Evolutionary conservation across 495 filamentous ascomycete genomes (phyloP), one percentile per base, ranked within the genome.

Genomic region (Aspergillus incahuasiensis): DNA sequence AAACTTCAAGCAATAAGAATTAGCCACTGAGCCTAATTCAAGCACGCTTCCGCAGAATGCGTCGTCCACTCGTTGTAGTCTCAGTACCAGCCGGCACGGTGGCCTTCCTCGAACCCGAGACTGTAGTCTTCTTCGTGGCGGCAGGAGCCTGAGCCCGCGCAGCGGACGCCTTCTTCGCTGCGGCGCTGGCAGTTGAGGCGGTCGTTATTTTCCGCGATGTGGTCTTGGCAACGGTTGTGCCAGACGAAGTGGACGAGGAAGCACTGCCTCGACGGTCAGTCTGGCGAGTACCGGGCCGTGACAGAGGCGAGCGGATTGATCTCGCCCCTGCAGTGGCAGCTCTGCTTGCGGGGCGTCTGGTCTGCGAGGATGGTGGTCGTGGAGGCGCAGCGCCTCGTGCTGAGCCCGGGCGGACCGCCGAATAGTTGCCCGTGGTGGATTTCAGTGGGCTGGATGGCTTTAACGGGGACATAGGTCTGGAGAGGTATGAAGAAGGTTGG

Each of bases 221-320:
- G 24, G 74, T 71, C 34, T 76, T 68, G 22, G 82, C 78, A 52
- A 87, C 82, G 43, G 79, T 89, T 20, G 83, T 85, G 3, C 74
- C 74, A 1, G 73, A 75, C 6, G 78, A 80, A 5, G 73, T 58
- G 19, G 65, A 74, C 13, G 78, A 81, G 3, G 70, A 75, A 38
- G 69, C 64, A 34, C 74, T 76, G 22, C 66, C 70, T 60, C 73
- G 66, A 50, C 78, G 68, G 49, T 76, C 69, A 35, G 69, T 65
- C 60, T 80, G 76, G 52, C 75, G 70, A 25, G 71, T 72, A n/a
- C 70, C 66, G 5, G 70, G 66, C 8, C 72, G 66, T 3, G 74
- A 64, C 20, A 71, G 61, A 4, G 72, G 74, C 8, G 71, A 73
- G 2, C 57, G 63, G 25, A 64, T 59, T 13, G 63, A 48, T 54